Evolutionary conservation across 1,284 basidiomycete genomes (phyloP).

Genomic region (Garcileccinum viscosum): DNA sequence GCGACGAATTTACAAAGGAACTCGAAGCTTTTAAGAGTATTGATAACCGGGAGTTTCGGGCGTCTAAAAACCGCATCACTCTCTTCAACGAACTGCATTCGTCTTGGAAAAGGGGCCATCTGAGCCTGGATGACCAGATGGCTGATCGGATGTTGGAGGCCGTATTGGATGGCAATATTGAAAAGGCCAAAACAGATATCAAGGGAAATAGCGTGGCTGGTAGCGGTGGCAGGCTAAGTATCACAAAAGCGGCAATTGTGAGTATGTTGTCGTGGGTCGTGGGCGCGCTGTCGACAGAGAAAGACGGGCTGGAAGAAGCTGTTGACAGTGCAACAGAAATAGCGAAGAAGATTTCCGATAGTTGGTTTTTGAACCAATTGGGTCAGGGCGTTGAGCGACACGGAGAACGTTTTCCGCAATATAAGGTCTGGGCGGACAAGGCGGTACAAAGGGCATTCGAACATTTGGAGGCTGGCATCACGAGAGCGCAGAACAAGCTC

Average conservation of each 20-base stretch:
- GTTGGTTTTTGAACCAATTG: conserved; percentile 18
- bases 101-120: background rate
- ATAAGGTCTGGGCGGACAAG: background rate
- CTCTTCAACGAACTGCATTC: conserved; percentile 23
- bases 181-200: conserved; percentile 5
- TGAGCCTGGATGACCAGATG: conserved; percentile 12
- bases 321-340: background rate
- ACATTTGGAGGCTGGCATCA: conserved; percentile 10
- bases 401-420: background rate
- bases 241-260: fast-evolving
- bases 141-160: conserved; percentile 19
- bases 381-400: background rate
- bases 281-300: conserved; percentile 2
- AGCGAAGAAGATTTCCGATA: conserved; percentile 7
- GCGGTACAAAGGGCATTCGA: conserved; percentile 10
- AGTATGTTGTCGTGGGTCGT: background rate
- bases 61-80: conserved; percentile 32
- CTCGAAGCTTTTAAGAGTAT: conserved; percentile 4
- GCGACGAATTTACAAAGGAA: conserved; percentile 8
- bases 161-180: conserved; percentile 12
- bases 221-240: background rate
- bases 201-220: background rate
- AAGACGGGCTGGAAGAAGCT: conserved; percentile 7
- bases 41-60: conserved; percentile 12
- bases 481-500: conserved; percentile 8